Conservation (phyloP, 2,329 filamentous ascomycete genomes). For the Nemania serpens region DNA sequence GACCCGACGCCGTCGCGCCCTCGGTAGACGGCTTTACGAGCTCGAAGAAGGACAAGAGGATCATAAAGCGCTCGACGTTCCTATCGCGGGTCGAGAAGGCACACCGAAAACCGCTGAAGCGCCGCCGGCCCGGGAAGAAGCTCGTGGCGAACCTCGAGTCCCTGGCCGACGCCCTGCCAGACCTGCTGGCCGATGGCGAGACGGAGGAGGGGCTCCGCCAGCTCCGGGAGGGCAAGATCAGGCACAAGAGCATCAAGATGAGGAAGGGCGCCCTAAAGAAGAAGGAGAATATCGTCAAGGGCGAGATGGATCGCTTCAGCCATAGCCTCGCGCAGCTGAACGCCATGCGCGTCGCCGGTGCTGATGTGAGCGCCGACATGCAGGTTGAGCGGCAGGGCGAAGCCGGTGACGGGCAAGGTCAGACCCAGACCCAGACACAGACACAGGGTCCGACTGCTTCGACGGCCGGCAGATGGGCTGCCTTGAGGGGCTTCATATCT, state of each 20-base stretch:
- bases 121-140: conserved; percentile 74
- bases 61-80: conserved; percentile 80
- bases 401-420: conserved; percentile 27
- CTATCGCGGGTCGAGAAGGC: conserved; percentile 74
- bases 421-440: conserved; percentile 22
- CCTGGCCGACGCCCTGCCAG: conserved; percentile 80
- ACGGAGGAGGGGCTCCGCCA: conserved; percentile 50
- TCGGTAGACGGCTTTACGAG: conserved; percentile 62
- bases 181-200: conserved; percentile 54
- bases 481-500: conserved; percentile 81
- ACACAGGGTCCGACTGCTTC: conserved; percentile 31
- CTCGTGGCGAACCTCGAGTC: conserved; percentile 75
- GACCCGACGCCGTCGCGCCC: conserved; percentile 54
- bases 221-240: conserved; percentile 63
- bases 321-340: conserved; percentile 79
- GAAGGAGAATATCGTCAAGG: conserved; percentile 77
- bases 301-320: conserved; percentile 83
- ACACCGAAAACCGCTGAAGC: conserved; percentile 59
- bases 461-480: conserved; percentile 73
- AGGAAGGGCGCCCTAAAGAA: conserved; percentile 80
- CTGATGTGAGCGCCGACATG: conserved; percentile 7
- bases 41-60: conserved; percentile 81
- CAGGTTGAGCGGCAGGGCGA: conserved; percentile 25
- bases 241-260: conserved; percentile 74
- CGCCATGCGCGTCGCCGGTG: conserved; percentile 37